These are phyloP conservation scores for Claviceps arundinis DNA, from an alignment of 2,329 filamentous ascomycete species.

Conservation along the genomic window DNA sequence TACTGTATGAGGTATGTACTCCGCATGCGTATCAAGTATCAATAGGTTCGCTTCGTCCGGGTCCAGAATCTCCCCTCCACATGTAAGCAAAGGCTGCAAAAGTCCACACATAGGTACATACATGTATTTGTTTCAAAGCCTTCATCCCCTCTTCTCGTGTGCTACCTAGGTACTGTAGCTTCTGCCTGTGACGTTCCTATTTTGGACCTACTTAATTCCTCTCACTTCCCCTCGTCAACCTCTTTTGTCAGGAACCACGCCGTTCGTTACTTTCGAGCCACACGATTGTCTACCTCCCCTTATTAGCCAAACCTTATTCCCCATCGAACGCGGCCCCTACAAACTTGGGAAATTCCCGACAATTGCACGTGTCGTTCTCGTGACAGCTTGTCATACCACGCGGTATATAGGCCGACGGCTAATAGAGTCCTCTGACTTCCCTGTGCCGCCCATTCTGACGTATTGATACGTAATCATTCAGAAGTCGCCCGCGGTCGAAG, in stretches of 20 bases:
- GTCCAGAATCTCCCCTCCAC: not conserved
- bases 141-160: not conserved
- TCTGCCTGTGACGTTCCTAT: not conserved
- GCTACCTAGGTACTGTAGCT: not conserved
- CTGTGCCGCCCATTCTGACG: not conserved
- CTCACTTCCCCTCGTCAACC: not conserved
- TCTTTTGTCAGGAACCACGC: not conserved
- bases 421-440: not conserved
- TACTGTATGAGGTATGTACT: no score
- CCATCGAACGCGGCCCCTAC: not conserved
- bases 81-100: not conserved
- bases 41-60: no score
- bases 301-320: not conserved
- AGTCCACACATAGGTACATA: not conserved
- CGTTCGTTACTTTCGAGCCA: not conserved
- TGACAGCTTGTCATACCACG: not conserved
- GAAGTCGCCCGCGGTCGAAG: not conserved
- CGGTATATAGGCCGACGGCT: not conserved
- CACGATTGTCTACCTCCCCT: not conserved
- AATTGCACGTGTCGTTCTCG: conserved; percentile 1
- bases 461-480: not conserved
- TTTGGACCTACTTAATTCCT: not conserved
- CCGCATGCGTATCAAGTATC: not conserved
- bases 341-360: not conserved
- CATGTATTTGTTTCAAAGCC: not conserved